Percentiles rank a stretch among this genome's conserved stretches.
These are phyloP conservation scores for Venturia asperata DNA, from an alignment of 2,329 filamentous ascomycete genomes.

Conservation along the genomic window DNA sequence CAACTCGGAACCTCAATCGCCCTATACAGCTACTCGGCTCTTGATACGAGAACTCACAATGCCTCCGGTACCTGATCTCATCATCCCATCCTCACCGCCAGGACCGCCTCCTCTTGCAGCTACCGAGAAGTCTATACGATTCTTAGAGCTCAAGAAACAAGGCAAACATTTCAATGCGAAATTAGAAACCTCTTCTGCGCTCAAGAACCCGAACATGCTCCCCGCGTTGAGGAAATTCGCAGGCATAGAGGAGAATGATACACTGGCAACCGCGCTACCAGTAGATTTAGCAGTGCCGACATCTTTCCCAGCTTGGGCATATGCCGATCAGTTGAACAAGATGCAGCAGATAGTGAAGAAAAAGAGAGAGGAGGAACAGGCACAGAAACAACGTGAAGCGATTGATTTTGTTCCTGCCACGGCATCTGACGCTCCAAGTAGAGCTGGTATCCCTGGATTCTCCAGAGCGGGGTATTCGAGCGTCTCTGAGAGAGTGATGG, in stretches of 20 bases:
- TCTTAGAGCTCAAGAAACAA: constrained; percentile 68
- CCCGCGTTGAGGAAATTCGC: constrained; percentile 68
- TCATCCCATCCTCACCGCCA: constrained; percentile 67
- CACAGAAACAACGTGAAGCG: constrained; percentile 24
- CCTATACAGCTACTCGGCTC: constrained; percentile 59
- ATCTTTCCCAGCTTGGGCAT: constrained; percentile 37
- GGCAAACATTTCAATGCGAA: constrained; percentile 73
- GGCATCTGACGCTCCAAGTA: constrained; percentile 25
- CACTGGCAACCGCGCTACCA: constrained; percentile 57
- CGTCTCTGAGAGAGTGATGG: constrained; percentile 25
- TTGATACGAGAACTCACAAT: constrained; percentile 66
- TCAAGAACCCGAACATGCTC: constrained; percentile 65
- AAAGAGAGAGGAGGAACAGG: constrained; percentile 24
- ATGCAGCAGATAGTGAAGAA: constrained; percentile 35
- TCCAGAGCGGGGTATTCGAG: constrained; percentile 18
- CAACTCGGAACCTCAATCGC: constrained; percentile 44
- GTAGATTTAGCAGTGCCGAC: constrained; percentile 34
- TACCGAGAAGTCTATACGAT: constrained; percentile 63
- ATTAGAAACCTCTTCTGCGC: constrained; percentile 56
- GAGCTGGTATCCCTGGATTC: constrained; percentile 24
- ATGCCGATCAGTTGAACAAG: constrained; percentile 36
- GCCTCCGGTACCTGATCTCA: constrained; percentile 62
- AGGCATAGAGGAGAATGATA: constrained; percentile 48
- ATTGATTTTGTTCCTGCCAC: constrained; percentile 28
- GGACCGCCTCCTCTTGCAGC: constrained; percentile 42